A percentile compares a stretch with the other conserved stretches of the same genome.
These are phyloP conservation scores for Eucalyptus marginata DNA, from an alignment of 345 rosid genomes.

Conservation along the genomic window DNA sequence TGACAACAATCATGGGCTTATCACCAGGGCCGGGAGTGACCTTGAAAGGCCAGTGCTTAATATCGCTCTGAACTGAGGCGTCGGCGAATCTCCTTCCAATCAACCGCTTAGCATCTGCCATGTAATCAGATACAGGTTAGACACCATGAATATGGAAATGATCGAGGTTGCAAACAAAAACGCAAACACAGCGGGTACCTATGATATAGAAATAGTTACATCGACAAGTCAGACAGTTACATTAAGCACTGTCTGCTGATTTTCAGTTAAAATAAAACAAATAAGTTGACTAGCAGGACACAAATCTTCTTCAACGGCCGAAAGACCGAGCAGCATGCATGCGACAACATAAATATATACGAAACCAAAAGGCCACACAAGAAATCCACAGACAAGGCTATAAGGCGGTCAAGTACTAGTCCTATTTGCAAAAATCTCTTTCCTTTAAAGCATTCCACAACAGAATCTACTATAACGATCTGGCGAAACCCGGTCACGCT, in stretches of 20 bases:
- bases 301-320: neutral
- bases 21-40: constrained; percentile 7
- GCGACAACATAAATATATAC: neutral
- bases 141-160: neutral
- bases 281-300: neutral
- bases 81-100: constrained; percentile 22
- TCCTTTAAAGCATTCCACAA: neutral
- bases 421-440: neutral
- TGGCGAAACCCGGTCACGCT: neutral
- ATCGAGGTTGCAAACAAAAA: neutral
- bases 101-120: constrained; percentile 17
- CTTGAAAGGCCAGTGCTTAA: constrained; percentile 22
- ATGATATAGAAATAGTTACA: neutral
- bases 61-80: constrained; percentile 17
- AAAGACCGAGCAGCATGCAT: neutral
- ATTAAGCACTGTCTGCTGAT: neutral
- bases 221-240: neutral
- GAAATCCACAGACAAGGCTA: neutral
- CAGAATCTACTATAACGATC: neutral
- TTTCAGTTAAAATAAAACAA: neutral
- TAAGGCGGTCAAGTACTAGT: neutral
- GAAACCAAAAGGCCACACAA: neutral
- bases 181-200: neutral
- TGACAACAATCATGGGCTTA: constrained; percentile 13
- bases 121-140: neutral